Conservation (phyloP, 805 yeast genomes). For the Starmerella tilneyi region DNA sequence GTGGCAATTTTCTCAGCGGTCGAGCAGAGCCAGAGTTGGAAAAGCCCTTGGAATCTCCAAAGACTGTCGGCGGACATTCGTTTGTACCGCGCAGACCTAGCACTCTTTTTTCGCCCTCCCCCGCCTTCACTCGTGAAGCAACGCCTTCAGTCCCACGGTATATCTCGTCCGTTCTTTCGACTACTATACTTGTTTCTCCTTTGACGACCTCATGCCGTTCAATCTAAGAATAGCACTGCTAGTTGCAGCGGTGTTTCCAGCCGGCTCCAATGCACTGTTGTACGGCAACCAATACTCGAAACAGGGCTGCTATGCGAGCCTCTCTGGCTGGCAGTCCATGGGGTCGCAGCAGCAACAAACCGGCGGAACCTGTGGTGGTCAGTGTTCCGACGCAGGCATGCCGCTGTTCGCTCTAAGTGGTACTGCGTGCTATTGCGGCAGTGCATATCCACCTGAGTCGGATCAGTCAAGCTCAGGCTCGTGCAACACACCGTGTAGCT, state of each 20-base stretch:
- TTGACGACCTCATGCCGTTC: too few species aligned
- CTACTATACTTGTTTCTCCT: too few species aligned
- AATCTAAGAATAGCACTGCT: background rate
- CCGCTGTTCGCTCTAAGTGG: conserved; percentile 44
- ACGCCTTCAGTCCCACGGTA: too few species aligned
- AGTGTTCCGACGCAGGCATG: conserved; percentile 39
- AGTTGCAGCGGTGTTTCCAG: too few species aligned
- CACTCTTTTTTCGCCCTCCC: background rate
- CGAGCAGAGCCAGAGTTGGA: background rate
- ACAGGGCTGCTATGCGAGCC: conserved; percentile 37
- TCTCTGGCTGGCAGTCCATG: conserved; percentile 33
- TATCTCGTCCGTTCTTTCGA: background rate
- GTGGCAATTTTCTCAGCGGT: background rate
- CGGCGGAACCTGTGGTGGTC: conserved; percentile 25
- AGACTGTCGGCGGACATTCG: conserved; percentile 1
- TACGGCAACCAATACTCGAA: conserved; percentile 13
- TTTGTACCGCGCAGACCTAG: conserved; percentile 3
- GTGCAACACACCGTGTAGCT: conserved; percentile 46
- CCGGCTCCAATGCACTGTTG: too few species aligned
- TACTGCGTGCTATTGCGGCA: conserved; percentile 58
- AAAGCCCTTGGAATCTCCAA: background rate
- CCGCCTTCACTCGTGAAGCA: background rate
- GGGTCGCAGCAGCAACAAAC: conserved; percentile 46
- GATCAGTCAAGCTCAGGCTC: conserved; percentile 26
- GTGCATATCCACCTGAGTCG: conserved; percentile 34